These are phyloP conservation scores for Tephrocybe sp. DNA, from an alignment of 768 basidiomycete species.

Conservation along the genomic window DNA sequence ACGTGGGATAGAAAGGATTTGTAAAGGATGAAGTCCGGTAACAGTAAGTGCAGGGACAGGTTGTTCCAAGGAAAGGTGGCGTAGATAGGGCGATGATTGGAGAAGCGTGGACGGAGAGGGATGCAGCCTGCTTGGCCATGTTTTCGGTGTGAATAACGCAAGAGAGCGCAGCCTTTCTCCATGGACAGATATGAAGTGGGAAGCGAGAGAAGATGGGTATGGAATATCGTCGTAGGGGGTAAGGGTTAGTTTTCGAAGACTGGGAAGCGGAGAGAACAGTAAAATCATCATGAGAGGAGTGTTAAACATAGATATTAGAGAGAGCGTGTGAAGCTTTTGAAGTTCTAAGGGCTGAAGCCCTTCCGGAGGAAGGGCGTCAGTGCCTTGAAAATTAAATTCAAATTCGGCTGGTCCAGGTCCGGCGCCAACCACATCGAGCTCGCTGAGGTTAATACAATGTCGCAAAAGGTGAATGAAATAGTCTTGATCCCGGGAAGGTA, in stretches of 20 bases:
- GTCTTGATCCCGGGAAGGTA: constrained; percentile 42
- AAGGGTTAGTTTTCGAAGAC: constrained; percentile 59
- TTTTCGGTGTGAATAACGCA: constrained; percentile 65
- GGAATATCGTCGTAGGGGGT: constrained; percentile 74
- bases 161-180: constrained; percentile 58
- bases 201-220: constrained; percentile 53
- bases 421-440: constrained; percentile 59
- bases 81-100: constrained; percentile 47
- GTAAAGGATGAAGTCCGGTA: constrained; percentile 38
- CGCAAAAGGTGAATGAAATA: constrained; percentile 57
- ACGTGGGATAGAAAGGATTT: constrained; percentile 74
- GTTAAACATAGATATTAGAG: constrained; percentile 62
- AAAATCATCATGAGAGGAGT: constrained; percentile 63
- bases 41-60: constrained; percentile 56
- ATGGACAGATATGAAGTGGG: constrained; percentile 57
- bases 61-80: constrained; percentile 69
- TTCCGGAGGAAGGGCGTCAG: constrained; percentile 25
- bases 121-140: constrained; percentile 59
- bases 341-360: constrained; percentile 48
- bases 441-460: constrained; percentile 54
- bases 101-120: constrained; percentile 52
- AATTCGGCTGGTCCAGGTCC: constrained; percentile 55
- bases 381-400: constrained; percentile 27
- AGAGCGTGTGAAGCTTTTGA: constrained; percentile 53
- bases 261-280: constrained; percentile 57